A percentile compares a stretch with the other conserved stretches of the same genome.
phyloP scores from a whole-genome alignment of 1,284 basidiomycete genomes.

The Apiotrichum montevideense region DNA sequence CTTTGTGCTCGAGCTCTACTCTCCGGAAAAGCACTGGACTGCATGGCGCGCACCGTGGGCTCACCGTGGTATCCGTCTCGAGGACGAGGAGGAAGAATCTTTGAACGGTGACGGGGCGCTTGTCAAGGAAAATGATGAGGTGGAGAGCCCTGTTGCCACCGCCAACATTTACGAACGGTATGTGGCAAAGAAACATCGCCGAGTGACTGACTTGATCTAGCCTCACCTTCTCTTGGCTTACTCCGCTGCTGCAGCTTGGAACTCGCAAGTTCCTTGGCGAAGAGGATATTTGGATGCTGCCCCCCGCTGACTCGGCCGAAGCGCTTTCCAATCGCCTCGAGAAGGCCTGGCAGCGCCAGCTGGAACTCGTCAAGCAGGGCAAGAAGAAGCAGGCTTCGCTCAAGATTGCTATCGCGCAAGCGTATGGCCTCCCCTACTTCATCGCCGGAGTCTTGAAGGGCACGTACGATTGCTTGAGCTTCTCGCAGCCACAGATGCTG shows the following conservation, averaged over 20 bases:
- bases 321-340: slow-evolving; percentile 62
- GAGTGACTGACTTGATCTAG: not conserved
- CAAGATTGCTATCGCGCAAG: slow-evolving; percentile 63
- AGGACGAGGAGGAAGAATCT: slow-evolving; percentile 41
- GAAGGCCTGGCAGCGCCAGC: slow-evolving; percentile 46
- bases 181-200: not conserved
- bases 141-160: slow-evolving; percentile 66
- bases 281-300: slow-evolving; percentile 65
- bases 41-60: slow-evolving; percentile 9
- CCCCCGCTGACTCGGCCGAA: slow-evolving; percentile 64
- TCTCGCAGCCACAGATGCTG: slow-evolving; percentile 84
- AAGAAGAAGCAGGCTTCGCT: slow-evolving; percentile 63
- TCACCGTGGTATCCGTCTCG: slow-evolving; percentile 33
- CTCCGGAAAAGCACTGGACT: slow-evolving; percentile 55
- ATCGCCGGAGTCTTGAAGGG: slow-evolving; percentile 66
- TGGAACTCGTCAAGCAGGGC: slow-evolving; percentile 45
- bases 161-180: slow-evolving; percentile 67
- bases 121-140: slow-evolving; percentile 48
- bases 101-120: slow-evolving; percentile 18
- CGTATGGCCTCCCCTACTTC: slow-evolving; percentile 74
- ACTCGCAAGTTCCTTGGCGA: slow-evolving; percentile 59
- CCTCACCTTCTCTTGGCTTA: slow-evolving; percentile 3
- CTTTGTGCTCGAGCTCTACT: slow-evolving; percentile 64
- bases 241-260: slow-evolving; percentile 34
- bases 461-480: slow-evolving; percentile 70